Evolutionary conservation across 2,329 filamentous ascomycete genomes (phyloP).

Genomic region (Pyricularia grisea): DNA sequence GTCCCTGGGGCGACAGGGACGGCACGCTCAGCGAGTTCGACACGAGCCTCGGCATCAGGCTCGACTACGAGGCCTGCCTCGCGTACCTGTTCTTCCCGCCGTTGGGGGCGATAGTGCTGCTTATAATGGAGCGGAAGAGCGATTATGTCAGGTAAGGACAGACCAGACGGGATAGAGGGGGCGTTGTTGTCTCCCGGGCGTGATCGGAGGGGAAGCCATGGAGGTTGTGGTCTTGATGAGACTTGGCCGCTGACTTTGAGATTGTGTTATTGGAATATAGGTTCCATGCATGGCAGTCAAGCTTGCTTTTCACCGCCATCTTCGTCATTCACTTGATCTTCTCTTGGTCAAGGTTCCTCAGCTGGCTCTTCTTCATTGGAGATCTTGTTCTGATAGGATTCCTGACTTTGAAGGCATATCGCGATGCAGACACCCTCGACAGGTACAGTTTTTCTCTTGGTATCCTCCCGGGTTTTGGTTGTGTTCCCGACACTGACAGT

Average conservation of each 20-base stretch:
- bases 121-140: constrained; percentile 86
- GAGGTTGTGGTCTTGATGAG: background rate
- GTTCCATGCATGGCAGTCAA: constrained; percentile 95
- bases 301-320: constrained; percentile 66
- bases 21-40: constrained; percentile 72
- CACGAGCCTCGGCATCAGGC: constrained; percentile 74
- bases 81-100: constrained; percentile 84
- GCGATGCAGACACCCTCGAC: constrained; percentile 63
- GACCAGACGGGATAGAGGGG: background rate
- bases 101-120: constrained; percentile 70
- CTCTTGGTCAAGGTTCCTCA: constrained; percentile 74
- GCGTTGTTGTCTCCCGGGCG: background rate
- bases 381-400: constrained; percentile 71
- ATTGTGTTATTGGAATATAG: constrained; percentile 28
- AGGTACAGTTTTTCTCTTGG: constrained; percentile 29
- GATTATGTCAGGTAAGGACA: constrained; percentile 78
- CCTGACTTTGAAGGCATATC: constrained; percentile 70
- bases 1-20: constrained; percentile 34
- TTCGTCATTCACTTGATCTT: constrained; percentile 78
- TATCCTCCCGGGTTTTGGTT: background rate
- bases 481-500: constrained; percentile 13
- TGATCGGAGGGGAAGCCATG: background rate
- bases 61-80: constrained; percentile 84
- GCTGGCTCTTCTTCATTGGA: constrained; percentile 69
- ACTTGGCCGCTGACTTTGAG: background rate